These are phyloP conservation scores for Bryoglossum gracile DNA, from an alignment of 495 filamentous ascomycete species.

Conservation along the genomic window DNA sequence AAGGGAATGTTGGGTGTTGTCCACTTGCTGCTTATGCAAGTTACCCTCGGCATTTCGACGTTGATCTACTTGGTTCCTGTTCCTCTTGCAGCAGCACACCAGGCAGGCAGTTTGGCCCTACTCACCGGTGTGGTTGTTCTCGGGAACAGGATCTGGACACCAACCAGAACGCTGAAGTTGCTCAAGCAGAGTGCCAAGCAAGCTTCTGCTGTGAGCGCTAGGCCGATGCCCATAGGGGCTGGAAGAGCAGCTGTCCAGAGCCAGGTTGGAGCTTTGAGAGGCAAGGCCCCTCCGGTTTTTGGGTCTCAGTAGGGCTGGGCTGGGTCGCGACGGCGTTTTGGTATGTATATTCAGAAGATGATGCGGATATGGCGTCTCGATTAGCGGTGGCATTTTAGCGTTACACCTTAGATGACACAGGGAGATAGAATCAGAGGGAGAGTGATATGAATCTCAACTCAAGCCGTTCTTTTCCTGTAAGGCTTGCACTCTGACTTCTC, in stretches of 20 bases:
- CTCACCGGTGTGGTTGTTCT: conserved; percentile 75
- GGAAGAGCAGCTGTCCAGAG: conserved; percentile 2
- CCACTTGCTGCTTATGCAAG: conserved; percentile 76
- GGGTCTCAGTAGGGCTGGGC: too few species aligned
- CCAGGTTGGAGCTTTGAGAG: conserved; percentile 5
- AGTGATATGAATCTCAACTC: not conserved
- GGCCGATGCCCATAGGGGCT: not conserved
- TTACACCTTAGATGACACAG: too few species aligned
- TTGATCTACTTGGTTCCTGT: conserved; percentile 88
- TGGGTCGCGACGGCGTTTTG: too few species aligned
- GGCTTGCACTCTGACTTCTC: too few species aligned
- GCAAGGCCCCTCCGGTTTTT: conserved; percentile 1
- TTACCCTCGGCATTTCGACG: conserved; percentile 77
- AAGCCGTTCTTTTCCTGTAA: not conserved
- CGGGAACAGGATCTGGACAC: conserved; percentile 49
- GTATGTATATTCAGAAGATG: too few species aligned
- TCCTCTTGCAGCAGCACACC: conserved; percentile 81
- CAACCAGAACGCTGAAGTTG: conserved; percentile 38
- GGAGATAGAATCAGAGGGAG: too few species aligned
- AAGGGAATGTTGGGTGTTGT: conserved; percentile 74
- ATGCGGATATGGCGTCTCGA: not conserved
- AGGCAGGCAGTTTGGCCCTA: conserved; percentile 82
- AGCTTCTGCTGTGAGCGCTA: conserved; percentile 2
- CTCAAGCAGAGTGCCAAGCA: conserved; percentile 28
- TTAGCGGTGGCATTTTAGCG: too few species aligned